phyloP scores from a whole-genome alignment of 257 asterid genomes.

The Buddleja alternifolia region DNA sequence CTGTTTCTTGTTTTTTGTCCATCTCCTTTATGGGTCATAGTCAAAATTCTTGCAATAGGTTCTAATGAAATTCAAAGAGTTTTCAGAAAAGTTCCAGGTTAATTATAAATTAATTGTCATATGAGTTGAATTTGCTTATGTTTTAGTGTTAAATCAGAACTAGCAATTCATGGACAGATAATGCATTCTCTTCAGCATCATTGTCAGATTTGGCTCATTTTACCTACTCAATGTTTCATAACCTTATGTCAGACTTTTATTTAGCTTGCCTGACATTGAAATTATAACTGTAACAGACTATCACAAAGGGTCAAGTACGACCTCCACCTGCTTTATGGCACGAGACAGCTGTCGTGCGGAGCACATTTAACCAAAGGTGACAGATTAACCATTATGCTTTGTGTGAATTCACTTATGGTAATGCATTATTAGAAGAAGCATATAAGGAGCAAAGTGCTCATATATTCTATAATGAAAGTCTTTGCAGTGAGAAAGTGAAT shows the following conservation, averaged over 20 bases:
- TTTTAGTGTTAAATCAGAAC: background rate
- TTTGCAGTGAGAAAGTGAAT: conserved; percentile 14
- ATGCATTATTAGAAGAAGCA: background rate
- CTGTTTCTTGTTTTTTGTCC: background rate
- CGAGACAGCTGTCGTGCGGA: conserved; percentile 32
- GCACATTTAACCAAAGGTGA: conserved; percentile 43
- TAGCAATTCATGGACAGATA: background rate
- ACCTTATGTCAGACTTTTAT: background rate
- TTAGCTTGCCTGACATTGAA: conserved; percentile 29
- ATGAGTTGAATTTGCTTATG: background rate
- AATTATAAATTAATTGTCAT: background rate
- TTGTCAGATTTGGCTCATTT: background rate
- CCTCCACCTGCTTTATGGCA: conserved; percentile 52
- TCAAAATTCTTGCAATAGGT: background rate
- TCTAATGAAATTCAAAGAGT: background rate
- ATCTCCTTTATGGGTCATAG: background rate
- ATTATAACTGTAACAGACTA: conserved; percentile 32
- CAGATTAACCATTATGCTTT: conserved; percentile 18
- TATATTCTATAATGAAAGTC: background rate
- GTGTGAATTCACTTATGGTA: conserved; percentile 2
- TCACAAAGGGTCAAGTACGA: conserved; percentile 34
- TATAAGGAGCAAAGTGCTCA: background rate
- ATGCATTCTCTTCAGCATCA: background rate
- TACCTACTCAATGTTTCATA: background rate
- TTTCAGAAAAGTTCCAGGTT: background rate